These are phyloP conservation scores for Kingdonia uniflora DNA, from an alignment of 164 flowering plant species.

Conservation along the genomic window DNA sequence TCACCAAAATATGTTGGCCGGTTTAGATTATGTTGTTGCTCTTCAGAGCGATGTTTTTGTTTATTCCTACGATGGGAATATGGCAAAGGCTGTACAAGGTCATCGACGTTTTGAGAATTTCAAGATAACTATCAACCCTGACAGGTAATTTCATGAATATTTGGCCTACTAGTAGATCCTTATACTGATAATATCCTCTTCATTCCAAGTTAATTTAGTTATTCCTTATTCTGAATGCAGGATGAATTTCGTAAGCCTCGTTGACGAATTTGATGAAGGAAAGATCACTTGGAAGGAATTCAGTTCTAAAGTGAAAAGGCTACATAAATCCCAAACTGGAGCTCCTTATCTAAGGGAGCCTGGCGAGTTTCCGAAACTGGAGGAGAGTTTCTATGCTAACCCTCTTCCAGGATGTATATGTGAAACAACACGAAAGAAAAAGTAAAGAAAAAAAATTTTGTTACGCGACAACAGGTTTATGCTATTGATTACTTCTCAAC, in stretches of 20 bases:
- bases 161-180: too few species aligned
- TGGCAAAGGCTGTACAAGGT: conserved; percentile 99
- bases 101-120: conserved; percentile 92
- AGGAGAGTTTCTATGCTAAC: conserved; percentile 94
- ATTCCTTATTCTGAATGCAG: conserved; percentile 27
- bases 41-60: conserved; percentile 85
- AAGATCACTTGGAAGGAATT: conserved; percentile 74
- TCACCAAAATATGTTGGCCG: conserved; percentile 97
- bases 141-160: conserved; percentile 55
- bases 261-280: conserved; percentile 78
- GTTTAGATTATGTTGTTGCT: conserved; percentile 86
- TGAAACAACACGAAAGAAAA: conserved; percentile 21
- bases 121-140: conserved; percentile 85
- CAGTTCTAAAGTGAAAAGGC: conserved; percentile 72
- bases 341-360: conserved; percentile 76
- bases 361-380: conserved; percentile 92
- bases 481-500: background rate
- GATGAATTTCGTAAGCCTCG: conserved; percentile 80
- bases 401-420: conserved; percentile 96
- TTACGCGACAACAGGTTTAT: background rate
- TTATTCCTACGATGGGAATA: conserved; percentile 94
- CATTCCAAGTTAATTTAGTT: background rate
- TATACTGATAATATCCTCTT: too few species aligned
- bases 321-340: conserved; percentile 61
- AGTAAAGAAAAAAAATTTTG: background rate